A percentile compares a stretch with the other conserved stretches of the same genome.
phyloP scores from a whole-genome alignment of 768 basidiomycete species.

The Tylopilus plumbeoviolaceoides region DNA sequence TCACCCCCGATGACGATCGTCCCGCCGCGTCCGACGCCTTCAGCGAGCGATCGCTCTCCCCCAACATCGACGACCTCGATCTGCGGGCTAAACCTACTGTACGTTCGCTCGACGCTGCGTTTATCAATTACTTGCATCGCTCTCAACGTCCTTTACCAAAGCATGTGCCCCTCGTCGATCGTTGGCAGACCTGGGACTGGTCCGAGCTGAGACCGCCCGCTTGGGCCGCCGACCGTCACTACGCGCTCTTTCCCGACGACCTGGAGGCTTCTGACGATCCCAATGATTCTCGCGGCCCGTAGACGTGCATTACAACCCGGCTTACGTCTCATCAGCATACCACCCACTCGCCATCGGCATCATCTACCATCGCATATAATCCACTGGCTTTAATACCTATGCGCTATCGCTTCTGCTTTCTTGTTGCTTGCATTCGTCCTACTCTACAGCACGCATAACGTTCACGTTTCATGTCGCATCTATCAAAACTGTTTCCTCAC shows the following conservation, averaged over 20 bases:
- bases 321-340: constrained; percentile 13
- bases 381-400: constrained; percentile 2
- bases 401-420: constrained; percentile 18
- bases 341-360: constrained; percentile 14
- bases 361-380: constrained; percentile 9
- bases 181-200: constrained; percentile 34
- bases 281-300: constrained; percentile 16
- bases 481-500: constrained; percentile 14
- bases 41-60: constrained; percentile 22
- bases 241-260: constrained; percentile 12
- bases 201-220: constrained; percentile 29
- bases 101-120: constrained; percentile 23
- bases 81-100: constrained; percentile 16
- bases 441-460: constrained; percentile 25
- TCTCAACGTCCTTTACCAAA: constrained; percentile 23
- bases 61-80: constrained; percentile 20
- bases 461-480: constrained; percentile 6
- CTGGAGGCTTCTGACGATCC: constrained; percentile 26
- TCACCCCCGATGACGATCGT: constrained; percentile 35
- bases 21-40: constrained; percentile 18
- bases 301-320: constrained; percentile 9
- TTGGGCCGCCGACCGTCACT: constrained; percentile 18
- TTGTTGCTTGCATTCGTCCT: constrained; percentile 19
- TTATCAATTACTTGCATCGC: constrained; percentile 23
- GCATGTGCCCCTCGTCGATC: constrained; percentile 23